Base-by-base conservation (phyloP, 2,329 filamentous ascomycete species). In the Hymenoscyphus albidus region DNA sequence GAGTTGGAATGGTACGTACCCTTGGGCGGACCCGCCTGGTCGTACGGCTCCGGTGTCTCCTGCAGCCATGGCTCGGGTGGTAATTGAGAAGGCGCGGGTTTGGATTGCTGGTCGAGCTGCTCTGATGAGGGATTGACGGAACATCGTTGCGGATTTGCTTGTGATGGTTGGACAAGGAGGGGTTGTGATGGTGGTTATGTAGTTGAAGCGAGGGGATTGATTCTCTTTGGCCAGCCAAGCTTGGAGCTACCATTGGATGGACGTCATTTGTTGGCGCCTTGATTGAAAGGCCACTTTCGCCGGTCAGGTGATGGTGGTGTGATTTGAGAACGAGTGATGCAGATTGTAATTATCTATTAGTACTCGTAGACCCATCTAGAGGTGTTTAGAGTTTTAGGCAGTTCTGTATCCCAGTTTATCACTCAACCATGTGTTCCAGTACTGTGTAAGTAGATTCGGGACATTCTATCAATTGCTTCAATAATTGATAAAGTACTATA, bases 61-160 rank as follows among this genome's bases (percentile, higher is more conserved):
- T 71, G 84, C 88, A 67, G 77, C 80, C 86, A 92, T 90, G 75
- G 78, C 67, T 69, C 73, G 68, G 61, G 71, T 69, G 60, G 71
- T 73, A 60, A 70, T 73, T 27, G 70, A 71, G 68, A 75, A 76
- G 67, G 92, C 89, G 71, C 86, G 82, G 69, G 83, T 81, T 75
- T 75, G 77, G 74, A 78, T 79, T 71, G 71, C 71, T 65, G 74
- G 74, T 55, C 75, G 72, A 59, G 84, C 79, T 73, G 85, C 82
- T 76, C 83, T 81, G 74, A 82, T 76, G 71, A 81, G 75, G 69
- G 81, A 81, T 73, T 81, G 78, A 76, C 89, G 88, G 75, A 91
- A 83, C 90, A 93, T 93, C 64, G 69, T 83, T 74, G 62, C 59
- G 65, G 66, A 64, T 64, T 67, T 55, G 62, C 59, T 55, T 57